phyloP scores from a whole-genome alignment of 129 eudicot genomes.

The Rutidosis leptorrhynchoides region DNA sequence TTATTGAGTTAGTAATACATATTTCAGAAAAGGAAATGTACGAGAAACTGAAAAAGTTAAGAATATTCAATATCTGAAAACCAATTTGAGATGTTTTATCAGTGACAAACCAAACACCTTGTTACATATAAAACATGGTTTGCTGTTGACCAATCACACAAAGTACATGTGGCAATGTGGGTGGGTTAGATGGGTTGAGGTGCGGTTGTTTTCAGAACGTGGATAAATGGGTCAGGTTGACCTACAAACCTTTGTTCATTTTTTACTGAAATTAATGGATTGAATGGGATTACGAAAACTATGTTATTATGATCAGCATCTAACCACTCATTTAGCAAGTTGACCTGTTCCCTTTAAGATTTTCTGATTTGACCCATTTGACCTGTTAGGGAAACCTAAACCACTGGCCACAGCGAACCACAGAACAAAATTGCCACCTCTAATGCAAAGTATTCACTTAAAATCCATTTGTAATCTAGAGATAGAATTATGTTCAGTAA shows the following conservation, averaged over 20 bases:
- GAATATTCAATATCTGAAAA: not conserved
- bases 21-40: not conserved
- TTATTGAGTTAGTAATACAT: not conserved
- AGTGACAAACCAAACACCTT: not conserved
- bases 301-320: not conserved
- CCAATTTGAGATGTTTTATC: not conserved
- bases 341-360: too few species aligned
- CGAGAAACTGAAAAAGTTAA: not conserved
- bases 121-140: not conserved
- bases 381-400: not conserved
- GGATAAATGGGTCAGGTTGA: too few species aligned
- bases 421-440: not conserved
- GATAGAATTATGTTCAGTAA: not conserved
- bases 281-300: not conserved
- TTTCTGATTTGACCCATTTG: not conserved
- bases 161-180: not conserved
- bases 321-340: too few species aligned
- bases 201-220: not conserved
- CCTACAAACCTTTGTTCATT: too few species aligned
- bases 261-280: not conserved
- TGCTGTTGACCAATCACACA: not conserved
- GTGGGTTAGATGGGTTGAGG: not conserved
- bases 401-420: not conserved
- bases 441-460: not conserved
- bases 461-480: not conserved